Evolutionary conservation across 257 asterid species (phyloP).

Genomic region (Galeopsis tetrahit): DNA sequence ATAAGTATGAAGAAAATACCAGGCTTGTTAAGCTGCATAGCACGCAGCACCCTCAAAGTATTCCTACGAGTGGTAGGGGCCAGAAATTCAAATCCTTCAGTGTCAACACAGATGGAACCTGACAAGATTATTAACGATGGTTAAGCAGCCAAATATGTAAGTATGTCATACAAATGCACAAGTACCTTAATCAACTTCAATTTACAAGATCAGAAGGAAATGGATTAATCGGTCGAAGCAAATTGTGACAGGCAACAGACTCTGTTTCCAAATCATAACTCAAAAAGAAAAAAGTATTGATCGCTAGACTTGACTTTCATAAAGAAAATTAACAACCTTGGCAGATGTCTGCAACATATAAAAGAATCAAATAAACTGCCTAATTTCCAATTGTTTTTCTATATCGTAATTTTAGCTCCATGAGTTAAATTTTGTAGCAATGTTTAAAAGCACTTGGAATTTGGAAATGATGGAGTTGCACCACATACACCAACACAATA

Average conservation of each 20-base stretch:
- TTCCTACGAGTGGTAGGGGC: slow-evolving; percentile 94
- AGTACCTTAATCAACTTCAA: slow-evolving; percentile 5
- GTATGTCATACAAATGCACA: slow-evolving; percentile 11
- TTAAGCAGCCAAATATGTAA: slow-evolving; percentile 7
- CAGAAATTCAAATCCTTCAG: slow-evolving; percentile 68
- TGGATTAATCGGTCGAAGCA: background rate
- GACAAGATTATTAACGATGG: slow-evolving; percentile 32
- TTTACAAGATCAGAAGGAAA: slow-evolving; percentile 11
- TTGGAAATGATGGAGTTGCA: background rate
- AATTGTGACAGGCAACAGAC: slow-evolving; percentile 8
- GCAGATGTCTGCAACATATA: background rate
- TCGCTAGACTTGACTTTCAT: background rate
- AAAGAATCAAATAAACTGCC: background rate
- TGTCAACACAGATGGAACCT: slow-evolving; percentile 56
- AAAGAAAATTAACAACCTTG: background rate
- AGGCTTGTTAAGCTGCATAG: slow-evolving; percentile 96
- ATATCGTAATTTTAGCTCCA: background rate
- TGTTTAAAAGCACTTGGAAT: background rate
- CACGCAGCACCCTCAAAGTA: slow-evolving; percentile 91
- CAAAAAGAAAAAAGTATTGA: slow-evolving; percentile 6
- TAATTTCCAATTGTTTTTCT: background rate
- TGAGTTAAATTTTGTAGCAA: background rate
- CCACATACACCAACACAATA: background rate
- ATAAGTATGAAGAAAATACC: slow-evolving; percentile 47
- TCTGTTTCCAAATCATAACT: background rate